Base-by-base conservation (phyloP, 1,284 basidiomycete species). In the Naganishia sp. region DNA sequence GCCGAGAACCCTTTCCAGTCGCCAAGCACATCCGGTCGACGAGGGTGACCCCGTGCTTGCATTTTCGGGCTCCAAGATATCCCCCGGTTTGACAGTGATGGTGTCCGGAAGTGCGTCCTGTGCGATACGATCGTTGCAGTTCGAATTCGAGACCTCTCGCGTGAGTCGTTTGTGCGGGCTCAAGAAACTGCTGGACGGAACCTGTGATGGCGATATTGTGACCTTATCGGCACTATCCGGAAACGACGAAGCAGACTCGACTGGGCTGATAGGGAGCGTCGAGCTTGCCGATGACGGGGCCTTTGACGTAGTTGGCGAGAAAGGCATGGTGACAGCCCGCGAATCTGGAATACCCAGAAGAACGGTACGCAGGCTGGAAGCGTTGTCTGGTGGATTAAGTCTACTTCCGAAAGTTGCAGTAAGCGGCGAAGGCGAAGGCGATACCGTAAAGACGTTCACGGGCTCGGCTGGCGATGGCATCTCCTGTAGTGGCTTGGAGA, bases 1-100 rank as follows among this genome's bases (percentile, higher is more conserved):
- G 6, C 89, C 90, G 4, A 92, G 81, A 3, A 82, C 80, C 3
- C 81, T 81, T 21, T 86, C 74, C 6, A 91, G 82, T 39, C 79
- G 81, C 60, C 59, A 67, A 21, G 56, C 39, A 11, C 48, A 56
- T n/a, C 43, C 49, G 33, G 23, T 23, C 23, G 7, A 23, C 4
- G 49, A 33, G 6, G n/a, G 3, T 15, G 50, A 28, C 6, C n/a
- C 42, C 23, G n/a, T 56, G 15, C 45, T 63, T 1, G 73, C 67
- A 1, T 53, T 0, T 42, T 61, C 59, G 5, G 59, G 59, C 42
- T 61, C 36, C 4, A 77, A 63, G 2, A 75, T 53, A 59, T 75
- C 72, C 1, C 74, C 75, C 1, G 71, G 56, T 3, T 71, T 68
- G 2, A 75, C 63, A 0, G 63, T 54, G 2, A 65, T 46, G 9